Conservation (phyloP, 169 alveolate genomes). For the Babesia caballi region DNA sequence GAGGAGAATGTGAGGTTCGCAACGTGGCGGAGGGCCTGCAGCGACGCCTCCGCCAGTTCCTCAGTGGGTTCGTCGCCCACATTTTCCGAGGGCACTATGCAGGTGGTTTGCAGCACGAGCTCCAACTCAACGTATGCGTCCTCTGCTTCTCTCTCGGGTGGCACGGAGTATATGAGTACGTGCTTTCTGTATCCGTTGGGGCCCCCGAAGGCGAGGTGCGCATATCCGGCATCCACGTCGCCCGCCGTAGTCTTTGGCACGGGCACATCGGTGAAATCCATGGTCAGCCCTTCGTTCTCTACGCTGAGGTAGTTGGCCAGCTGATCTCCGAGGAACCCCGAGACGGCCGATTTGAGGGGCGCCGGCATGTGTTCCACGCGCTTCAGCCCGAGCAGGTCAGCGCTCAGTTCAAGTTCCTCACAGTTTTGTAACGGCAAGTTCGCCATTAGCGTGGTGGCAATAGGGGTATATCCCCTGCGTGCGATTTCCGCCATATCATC, state of each 20-base stretch:
- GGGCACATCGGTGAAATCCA: conserved; percentile 8
- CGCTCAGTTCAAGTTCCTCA: neutral
- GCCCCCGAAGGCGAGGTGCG: conserved; percentile 11
- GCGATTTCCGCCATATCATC: conserved; percentile 37
- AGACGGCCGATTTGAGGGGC: neutral
- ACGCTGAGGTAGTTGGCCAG: neutral
- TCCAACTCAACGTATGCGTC: neutral
- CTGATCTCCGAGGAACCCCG: neutral
- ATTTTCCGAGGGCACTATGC: neutral
- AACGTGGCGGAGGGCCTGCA: neutral
- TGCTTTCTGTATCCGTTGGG: neutral
- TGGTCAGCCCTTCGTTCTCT: conserved; percentile 1
- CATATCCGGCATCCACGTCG: neutral
- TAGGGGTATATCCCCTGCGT: conserved; percentile 10
- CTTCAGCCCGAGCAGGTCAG: conserved; percentile 11
- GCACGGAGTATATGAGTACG: neutral
- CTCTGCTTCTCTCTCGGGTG: neutral
- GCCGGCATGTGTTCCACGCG: conserved; percentile 9
- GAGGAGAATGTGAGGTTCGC: neutral
- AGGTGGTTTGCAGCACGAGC: conserved; percentile 6
- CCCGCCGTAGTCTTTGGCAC: neutral
- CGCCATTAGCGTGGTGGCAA: conserved; percentile 12
- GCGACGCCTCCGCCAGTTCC: neutral
- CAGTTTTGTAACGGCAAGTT: neutral
- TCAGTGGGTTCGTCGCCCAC: neutral